These are phyloP conservation scores for Suhomyces bokatorum DNA, from an alignment of 1,139 yeast genomes.

Conservation along the genomic window DNA sequence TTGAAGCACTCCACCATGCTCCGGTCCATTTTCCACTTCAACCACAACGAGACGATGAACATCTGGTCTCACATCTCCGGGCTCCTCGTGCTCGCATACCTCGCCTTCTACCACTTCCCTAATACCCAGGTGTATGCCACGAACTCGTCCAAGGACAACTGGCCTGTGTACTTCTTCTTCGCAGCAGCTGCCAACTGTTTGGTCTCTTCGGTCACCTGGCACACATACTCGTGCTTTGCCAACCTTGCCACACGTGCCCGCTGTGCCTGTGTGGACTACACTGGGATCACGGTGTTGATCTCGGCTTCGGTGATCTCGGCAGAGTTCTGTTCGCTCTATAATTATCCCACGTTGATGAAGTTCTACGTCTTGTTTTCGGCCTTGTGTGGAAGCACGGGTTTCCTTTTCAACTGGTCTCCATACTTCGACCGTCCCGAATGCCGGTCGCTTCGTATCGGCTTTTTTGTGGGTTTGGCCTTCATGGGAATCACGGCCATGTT, in stretches of 20 bases:
- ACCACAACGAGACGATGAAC: constrained; percentile 88
- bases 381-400: constrained; percentile 69
- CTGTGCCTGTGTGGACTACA: constrained; percentile 92
- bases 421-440: constrained; percentile 85
- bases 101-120: constrained; percentile 67
- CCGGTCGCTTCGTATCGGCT: constrained; percentile 75
- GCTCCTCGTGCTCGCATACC: constrained; percentile 53
- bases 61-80: constrained; percentile 93
- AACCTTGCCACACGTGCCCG: constrained; percentile 60
- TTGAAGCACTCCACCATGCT: constrained; percentile 61
- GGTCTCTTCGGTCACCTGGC: constrained; percentile 83
- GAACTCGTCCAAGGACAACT: constrained; percentile 49
- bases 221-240: constrained; percentile 83
- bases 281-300: constrained; percentile 88
- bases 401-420: constrained; percentile 86
- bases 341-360: constrained; percentile 51
- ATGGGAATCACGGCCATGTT: constrained; percentile 70
- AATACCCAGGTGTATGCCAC: constrained; percentile 38
- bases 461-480: constrained; percentile 76
- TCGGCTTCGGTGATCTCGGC: constrained; percentile 89
- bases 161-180: constrained; percentile 63
- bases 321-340: constrained; percentile 75
- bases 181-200: constrained; percentile 76
- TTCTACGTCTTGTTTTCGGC: constrained; percentile 62
- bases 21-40: constrained; percentile 52